Base-by-base conservation (phyloP, 495 filamentous ascomycete genomes). In the Penicillium chermesinum region DNA sequence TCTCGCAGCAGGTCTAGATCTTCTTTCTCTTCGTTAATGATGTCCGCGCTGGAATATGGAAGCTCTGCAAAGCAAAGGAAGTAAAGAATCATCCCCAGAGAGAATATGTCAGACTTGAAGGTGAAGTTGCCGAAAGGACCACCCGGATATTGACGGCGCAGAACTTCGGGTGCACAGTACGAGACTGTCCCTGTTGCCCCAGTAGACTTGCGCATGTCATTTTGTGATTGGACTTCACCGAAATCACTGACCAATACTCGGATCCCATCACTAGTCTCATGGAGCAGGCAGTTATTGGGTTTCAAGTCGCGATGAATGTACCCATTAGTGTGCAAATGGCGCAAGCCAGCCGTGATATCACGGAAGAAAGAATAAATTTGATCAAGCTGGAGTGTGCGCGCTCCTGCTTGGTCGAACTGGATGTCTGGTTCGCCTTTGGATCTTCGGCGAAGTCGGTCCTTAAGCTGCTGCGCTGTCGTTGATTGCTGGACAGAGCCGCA, bases 221-320 rank as follows among this genome's bases (percentile, higher is more conserved):
- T 82, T 48, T 89, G 87, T 3, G 80, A 72, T 61, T 98, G 93
- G 0, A 95, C 89, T 59, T 98, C 93, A 12, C 93, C 93, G 65
- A 98, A 98, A 63, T 98, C 93, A 62, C 91, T 96, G 22, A 98
- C 93, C 30, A 98, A 67, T 35, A 95, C 91, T 34, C 76, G 78
- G 2, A 88, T 65, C 35, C 84, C 83, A 38, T 77, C 72, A 14
- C 83, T 82, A 39, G 85, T 85, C 36, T 81, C 72, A 53, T 93
- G 87, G 2, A 98, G 71, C n/a, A 98, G 74, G 54, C 93, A 98
- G 59, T 98, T 98, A 58, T 86, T 88, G 3, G 93, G 93, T 61
- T 98, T 98, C 4, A 98, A 76, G 64, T 98, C 93, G 37, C 93
- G 82, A 57, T 98, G 93, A 20, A 98, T 95, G 67, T 95, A 98